Conservation (phyloP, 2,329 filamentous ascomycete genomes). For the Exophiala calicioides region DNA sequence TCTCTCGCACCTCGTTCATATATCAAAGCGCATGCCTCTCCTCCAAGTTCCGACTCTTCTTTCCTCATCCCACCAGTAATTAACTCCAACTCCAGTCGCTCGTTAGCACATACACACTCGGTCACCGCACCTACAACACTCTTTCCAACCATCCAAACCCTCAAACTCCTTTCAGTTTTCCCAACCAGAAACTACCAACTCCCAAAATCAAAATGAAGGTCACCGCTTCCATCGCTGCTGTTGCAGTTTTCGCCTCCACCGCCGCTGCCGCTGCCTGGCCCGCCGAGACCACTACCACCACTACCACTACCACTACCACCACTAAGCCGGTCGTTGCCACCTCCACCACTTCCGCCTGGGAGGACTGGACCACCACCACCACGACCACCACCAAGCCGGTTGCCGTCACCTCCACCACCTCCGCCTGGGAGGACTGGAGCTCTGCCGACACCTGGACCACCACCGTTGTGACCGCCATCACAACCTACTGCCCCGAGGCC, state of each 20-base stretch:
- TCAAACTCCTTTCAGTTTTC: constrained; percentile 19
- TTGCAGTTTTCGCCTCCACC: constrained; percentile 19
- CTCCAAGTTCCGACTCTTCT: constrained; percentile 7
- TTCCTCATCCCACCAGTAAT: constrained; percentile 24
- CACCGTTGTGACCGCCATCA: constrained; percentile 31
- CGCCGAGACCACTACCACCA: constrained; percentile 18
- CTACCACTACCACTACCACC: constrained; percentile 19
- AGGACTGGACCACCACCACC: constrained; percentile 18
- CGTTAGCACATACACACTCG: constrained; percentile 24
- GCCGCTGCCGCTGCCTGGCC: constrained; percentile 22
- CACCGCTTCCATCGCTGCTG: constrained; percentile 24
- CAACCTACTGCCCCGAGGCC: constrained; percentile 30
- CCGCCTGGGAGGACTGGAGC: constrained; percentile 28
- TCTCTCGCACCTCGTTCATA: constrained; percentile 1
- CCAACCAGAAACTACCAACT: constrained; percentile 25
- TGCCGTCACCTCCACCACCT: constrained; percentile 12
- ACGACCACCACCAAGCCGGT: constrained; percentile 16
- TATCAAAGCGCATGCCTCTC: constrained; percentile 15
- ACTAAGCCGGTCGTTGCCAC: constrained; percentile 10
- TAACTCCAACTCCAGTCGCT: constrained; percentile 30
- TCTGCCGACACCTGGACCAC: constrained; percentile 28
- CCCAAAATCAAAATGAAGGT: constrained; percentile 30
- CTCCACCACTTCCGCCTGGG: constrained; percentile 15
- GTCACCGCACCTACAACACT: constrained; percentile 30
- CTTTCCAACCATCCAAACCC: constrained; percentile 21